Conservation (phyloP, 2,329 filamentous ascomycete genomes). For the Exophiala xenobiotica region DNA sequence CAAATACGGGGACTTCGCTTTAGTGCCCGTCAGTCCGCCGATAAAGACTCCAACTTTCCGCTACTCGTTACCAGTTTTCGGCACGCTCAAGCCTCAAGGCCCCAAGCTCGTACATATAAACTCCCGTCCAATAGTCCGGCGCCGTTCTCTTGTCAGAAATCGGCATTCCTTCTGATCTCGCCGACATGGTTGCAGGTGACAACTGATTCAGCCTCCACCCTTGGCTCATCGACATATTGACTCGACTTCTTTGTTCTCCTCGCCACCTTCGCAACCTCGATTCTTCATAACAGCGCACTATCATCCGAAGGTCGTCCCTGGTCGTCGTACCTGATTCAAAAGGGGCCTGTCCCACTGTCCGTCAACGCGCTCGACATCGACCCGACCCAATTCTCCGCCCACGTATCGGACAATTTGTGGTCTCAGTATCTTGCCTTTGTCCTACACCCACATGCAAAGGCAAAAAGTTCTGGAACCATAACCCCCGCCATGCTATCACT, state of each 20-base stretch:
- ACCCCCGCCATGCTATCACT: constrained; percentile 1
- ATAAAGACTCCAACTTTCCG: background rate
- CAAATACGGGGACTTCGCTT: background rate
- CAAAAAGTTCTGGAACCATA: background rate
- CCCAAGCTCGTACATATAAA: background rate
- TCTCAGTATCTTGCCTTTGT: background rate
- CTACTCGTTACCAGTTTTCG: too few species aligned
- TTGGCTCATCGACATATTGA: background rate
- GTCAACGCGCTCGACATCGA: too few species aligned
- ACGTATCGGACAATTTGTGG: background rate
- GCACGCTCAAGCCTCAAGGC: too few species aligned
- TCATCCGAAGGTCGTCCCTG: too few species aligned
- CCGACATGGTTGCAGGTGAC: too few species aligned
- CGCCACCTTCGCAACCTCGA: background rate
- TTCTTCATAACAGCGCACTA: too few species aligned
- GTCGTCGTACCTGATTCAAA: background rate
- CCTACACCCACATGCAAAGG: background rate
- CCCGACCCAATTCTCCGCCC: background rate
- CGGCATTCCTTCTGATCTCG: too few species aligned
- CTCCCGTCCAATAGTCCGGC: background rate
- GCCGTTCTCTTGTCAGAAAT: background rate
- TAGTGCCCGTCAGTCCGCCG: background rate
- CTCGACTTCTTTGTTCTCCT: too few species aligned
- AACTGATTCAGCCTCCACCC: too few species aligned
- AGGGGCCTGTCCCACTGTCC: too few species aligned